Evolutionary conservation across 306 rosid genomes (phyloP), one percentile per base, ranked within the genome.

Genomic region (Pyrus bretschneideri): DNA sequence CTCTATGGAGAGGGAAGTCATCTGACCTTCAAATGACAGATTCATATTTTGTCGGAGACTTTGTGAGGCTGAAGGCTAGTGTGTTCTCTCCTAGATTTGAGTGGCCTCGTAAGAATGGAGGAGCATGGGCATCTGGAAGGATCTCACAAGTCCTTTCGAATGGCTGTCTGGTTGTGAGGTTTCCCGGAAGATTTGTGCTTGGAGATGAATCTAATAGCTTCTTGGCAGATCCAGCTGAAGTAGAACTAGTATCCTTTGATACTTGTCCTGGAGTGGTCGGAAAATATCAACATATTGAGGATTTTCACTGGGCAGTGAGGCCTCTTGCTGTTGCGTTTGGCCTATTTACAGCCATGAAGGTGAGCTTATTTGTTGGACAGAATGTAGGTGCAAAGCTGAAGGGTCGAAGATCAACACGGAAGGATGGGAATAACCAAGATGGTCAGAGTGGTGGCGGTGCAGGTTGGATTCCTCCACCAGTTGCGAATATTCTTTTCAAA

Each of bases 241-340:
- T 90, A 65, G 94, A 90, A 79, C 76, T 76, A n/a, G 93, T 93
- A 25, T 79, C 89, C 51, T 93, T 93, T 13, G 82, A 46, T 60
- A 86, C 88, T 13, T 89, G 96, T 83, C 79, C 90, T 13, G 93
- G 97, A 42, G 55, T 89, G 76, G 69, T 86, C 10, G 82, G 85
- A 61, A 93, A 90, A 85, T 93, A 87, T 76, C 89, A 86, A 64
- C 97, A 93, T 71, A 46, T 89, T 0, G 97, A 93, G 84, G 92
- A 93, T 86, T 88, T 89, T 85, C 97, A 93, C 60, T 93, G 97
- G 97, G 87, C 89, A 21, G 88, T 93, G 77, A 89, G 94, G 71
- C 97, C 97, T 30, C 86, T 86, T 76, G 74, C 83, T 10, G 80
- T 90, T 81, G 91, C 91, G 15, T 57, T 93, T 18, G 88, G 96